Conservation (phyloP, 2,329 filamentous ascomycete species). For the Fusarium cicatricum region DNA sequence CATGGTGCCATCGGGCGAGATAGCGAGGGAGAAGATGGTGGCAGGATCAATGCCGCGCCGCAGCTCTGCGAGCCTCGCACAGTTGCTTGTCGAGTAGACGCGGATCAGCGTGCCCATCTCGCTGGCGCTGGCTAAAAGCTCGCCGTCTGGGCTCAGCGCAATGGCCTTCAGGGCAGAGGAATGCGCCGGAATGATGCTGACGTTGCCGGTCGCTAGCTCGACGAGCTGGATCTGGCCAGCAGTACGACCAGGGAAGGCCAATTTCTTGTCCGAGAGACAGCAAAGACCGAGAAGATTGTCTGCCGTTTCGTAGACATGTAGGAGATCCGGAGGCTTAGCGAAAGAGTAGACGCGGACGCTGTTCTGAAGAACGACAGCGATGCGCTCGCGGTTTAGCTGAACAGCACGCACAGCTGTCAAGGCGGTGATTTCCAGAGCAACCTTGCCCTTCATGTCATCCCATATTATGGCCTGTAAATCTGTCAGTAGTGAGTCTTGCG, state of each 20-base stretch:
- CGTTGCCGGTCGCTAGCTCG: conserved; percentile 77
- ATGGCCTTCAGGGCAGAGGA: conserved; percentile 80
- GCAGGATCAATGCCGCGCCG: conserved; percentile 90
- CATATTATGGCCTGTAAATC: conserved; percentile 78
- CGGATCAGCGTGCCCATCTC: conserved; percentile 90
- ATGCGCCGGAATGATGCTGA: conserved; percentile 94
- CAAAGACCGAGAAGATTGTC: conserved; percentile 85
- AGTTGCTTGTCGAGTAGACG: conserved; percentile 82
- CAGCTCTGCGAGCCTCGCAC: conserved; percentile 82
- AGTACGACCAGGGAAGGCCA: conserved; percentile 89
- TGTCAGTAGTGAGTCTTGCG: conserved; percentile 1
- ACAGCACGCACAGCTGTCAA: conserved; percentile 83
- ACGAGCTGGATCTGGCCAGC: conserved; percentile 90
- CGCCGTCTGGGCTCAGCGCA: conserved; percentile 79
- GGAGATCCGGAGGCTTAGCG: conserved; percentile 72
- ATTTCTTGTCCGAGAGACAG: conserved; percentile 74
- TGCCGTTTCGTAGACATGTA: conserved; percentile 83
- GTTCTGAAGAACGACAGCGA: conserved; percentile 84
- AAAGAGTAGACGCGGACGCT: conserved; percentile 84
- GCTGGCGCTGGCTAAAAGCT: conserved; percentile 87
- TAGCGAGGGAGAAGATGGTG: conserved; percentile 84
- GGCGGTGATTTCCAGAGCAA: conserved; percentile 80
- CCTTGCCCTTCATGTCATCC: conserved; percentile 83
- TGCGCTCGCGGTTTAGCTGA: conserved; percentile 76
- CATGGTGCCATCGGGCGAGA: conserved; percentile 81